phyloP scores from a whole-genome alignment of 768 basidiomycete genomes.

The Pluteus cervinus region DNA sequence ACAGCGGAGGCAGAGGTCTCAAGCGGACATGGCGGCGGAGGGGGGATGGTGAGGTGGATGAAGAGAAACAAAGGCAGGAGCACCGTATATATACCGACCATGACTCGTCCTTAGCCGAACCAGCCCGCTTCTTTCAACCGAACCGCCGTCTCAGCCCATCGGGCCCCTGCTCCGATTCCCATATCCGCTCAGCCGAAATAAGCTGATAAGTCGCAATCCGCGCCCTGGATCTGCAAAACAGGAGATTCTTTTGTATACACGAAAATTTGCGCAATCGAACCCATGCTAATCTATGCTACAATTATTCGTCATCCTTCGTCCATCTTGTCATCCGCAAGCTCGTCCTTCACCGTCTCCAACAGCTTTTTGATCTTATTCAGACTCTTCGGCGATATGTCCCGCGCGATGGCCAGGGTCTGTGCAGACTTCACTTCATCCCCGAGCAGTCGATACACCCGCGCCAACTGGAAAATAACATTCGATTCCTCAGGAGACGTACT shows the following conservation, averaged over 20 bases:
- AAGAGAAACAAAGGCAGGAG: constrained; percentile 14
- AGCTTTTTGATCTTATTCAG: constrained; percentile 77
- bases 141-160: constrained; percentile 1
- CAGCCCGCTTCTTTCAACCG: constrained; percentile 6
- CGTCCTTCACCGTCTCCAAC: constrained; percentile 64
- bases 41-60: constrained; percentile 9
- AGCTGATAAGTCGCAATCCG: constrained; percentile 8
- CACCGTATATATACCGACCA: constrained; percentile 18
- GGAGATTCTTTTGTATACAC: too few species aligned
- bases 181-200: neutral
- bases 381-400: constrained; percentile 92
- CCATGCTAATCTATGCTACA: constrained; percentile 14
- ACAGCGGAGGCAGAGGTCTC: constrained; percentile 18
- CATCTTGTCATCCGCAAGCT: constrained; percentile 57
- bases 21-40: constrained; percentile 39
- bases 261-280: too few species aligned
- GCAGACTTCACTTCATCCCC: constrained; percentile 78
- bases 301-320: constrained; percentile 56
- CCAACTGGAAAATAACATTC: constrained; percentile 94
- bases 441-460: constrained; percentile 80
- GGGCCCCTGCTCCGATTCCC: neutral
- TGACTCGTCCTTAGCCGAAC: constrained; percentile 15
- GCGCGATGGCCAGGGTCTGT: constrained; percentile 81
- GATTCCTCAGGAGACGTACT: constrained; percentile 90
- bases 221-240: too few species aligned